Evolutionary conservation across 2,329 filamentous ascomycete species (phyloP), one percentile per base, ranked within the genome.

Genomic region (Metarhizium robertsii): DNA sequence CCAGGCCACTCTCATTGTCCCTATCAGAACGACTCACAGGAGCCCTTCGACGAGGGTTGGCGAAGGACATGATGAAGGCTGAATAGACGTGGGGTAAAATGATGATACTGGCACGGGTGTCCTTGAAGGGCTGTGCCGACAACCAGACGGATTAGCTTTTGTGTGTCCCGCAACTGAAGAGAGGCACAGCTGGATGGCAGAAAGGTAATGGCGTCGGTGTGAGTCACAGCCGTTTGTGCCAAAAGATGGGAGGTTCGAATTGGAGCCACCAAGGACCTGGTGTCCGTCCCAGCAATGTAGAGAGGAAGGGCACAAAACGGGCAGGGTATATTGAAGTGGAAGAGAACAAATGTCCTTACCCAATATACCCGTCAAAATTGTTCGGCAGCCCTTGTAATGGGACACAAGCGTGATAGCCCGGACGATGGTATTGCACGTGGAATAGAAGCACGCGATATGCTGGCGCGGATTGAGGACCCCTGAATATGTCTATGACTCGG

Each of bases 1-100:
- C 66, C 66, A 71, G 68, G 52, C 56, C 61, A 58, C 60, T 61
- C 55, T 70, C 65, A 54, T 60, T 57, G 58, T 68, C 64, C 60
- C 63, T 65, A 57, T 62, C 69, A 58, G 65, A 62, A 60, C 69
- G 69, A 71, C 71, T 71, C 66, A 71, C 70, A 68, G 69, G 69
- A 64, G 72, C 69, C 68, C 75, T 74, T 68, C 75, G 71, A 64
- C 70, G 70, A 67, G 75, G 75, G 67, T 77, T 75, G 65, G 71
- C 68, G 67, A 69, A 71, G 56, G 75, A 74, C 76, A 78, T 79
- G 69, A 67, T 71, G 58, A 53, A 43, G 47, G 46, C 47, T 40
- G n/a, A 32, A 48, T 43, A 34, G 42, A 42, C 16, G 45, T 51
- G 32, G 51, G 30, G 47, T 43, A 45, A 46, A 46, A 34, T 46